These are phyloP conservation scores for Ashbya aceris DNA, from an alignment of 1,139 yeast species.

Conservation along the genomic window DNA sequence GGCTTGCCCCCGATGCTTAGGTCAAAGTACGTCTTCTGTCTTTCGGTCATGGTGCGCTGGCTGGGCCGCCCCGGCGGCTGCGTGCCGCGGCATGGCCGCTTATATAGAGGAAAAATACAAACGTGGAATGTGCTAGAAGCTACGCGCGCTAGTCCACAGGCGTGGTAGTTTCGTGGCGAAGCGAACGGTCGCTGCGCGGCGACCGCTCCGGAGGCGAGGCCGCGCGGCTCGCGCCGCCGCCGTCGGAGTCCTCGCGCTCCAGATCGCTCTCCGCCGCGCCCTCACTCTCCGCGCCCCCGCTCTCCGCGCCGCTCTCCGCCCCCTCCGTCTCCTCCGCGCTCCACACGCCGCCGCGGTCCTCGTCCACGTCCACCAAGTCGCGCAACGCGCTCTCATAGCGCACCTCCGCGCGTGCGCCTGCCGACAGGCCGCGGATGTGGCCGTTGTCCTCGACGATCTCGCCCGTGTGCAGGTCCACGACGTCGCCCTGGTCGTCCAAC, in stretches of 20 bases:
- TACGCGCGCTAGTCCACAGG: no score
- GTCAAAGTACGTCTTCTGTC: conserved; percentile 65
- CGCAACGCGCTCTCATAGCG: conserved; percentile 17
- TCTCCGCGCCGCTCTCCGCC: conserved; percentile 10
- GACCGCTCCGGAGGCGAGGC: no score
- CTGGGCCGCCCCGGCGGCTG: neutral
- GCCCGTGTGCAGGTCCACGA: conserved; percentile 55
- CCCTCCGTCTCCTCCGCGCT: conserved; percentile 11
- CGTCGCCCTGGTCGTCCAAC: conserved; percentile 54
- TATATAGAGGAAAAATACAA: neutral
- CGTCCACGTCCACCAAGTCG: conserved; percentile 17
- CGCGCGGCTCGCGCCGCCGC: no score
- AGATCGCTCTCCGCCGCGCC: conserved; percentile 5
- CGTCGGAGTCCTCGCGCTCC: no score
- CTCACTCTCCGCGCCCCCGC: conserved; percentile 6
- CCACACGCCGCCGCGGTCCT: conserved; percentile 10
- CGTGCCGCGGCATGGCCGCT: neutral
- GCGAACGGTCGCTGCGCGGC: no score
- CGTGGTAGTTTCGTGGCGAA: neutral
- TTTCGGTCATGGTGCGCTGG: conserved; percentile 6
- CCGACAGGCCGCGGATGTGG: conserved; percentile 36
- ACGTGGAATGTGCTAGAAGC: neutral
- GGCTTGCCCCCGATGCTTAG: conserved; percentile 56
- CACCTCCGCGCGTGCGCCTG: conserved; percentile 1
- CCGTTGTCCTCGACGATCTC: conserved; percentile 53